Percentiles rank a stretch among this genome's conserved stretches.
These are phyloP conservation scores for Dunaliella salina DNA, from an alignment of 163 green algal species.

Conservation along the genomic window DNA sequence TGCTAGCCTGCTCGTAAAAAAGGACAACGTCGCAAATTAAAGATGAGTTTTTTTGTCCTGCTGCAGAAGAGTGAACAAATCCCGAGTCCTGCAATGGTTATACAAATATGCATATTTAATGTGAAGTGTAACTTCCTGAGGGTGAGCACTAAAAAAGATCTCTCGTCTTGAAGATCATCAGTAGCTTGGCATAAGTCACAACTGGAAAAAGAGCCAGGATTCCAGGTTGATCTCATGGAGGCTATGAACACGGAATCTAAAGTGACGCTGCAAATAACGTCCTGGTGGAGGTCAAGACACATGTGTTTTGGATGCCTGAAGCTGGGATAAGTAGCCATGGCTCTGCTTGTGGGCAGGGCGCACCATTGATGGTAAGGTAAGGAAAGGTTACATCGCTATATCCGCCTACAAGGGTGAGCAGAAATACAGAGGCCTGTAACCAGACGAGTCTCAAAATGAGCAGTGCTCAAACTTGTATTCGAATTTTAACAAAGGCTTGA, in stretches of 20 bases:
- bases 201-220: neutral
- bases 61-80: neutral
- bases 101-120: neutral
- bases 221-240: neutral
- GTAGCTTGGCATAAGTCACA: neutral
- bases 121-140: neutral
- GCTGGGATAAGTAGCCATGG: neutral
- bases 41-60: neutral
- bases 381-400: too few relatives aligned
- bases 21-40: neutral
- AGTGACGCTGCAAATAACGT: neutral
- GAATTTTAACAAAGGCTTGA: too few relatives aligned
- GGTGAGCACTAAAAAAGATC: neutral
- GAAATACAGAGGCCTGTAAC: too few relatives aligned
- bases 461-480: too few relatives aligned
- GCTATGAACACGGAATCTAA: neutral
- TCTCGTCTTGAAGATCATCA: neutral
- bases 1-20: conserved; percentile 15
- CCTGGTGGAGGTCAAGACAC: neutral
- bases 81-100: neutral
- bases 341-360: neutral
- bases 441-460: too few relatives aligned
- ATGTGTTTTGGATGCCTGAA: neutral
- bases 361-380: neutral
- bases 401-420: neutral